Percentiles rank a stretch among this genome's conserved stretches.
Evolutionary conservation across 352 stramenopile genomes (phyloP).

Genomic region (Aphanomyces astaci): DNA sequence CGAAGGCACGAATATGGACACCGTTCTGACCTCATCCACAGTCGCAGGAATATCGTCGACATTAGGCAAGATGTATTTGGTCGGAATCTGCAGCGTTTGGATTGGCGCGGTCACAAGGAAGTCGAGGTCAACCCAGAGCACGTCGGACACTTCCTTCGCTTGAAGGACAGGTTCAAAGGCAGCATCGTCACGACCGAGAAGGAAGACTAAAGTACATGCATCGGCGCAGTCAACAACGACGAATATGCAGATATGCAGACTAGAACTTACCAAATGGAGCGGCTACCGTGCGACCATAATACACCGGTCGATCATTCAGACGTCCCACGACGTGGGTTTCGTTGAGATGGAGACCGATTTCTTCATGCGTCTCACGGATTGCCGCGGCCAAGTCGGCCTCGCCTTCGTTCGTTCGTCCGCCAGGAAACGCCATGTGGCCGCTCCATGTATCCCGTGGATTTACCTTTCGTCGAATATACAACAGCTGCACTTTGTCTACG

Average conservation of each 20-base stretch:
- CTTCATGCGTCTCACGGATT: conserved; percentile 67
- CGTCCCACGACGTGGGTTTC: conserved; percentile 31
- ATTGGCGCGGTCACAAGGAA: conserved; percentile 65
- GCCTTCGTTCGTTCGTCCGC: conserved; percentile 49
- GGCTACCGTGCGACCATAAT: conserved; percentile 23
- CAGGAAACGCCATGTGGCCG: conserved; percentile 72
- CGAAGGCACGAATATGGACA: background rate
- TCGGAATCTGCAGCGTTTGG: conserved; percentile 44
- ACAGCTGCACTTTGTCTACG: conserved; percentile 55
- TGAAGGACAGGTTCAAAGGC: conserved; percentile 48
- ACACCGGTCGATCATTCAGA: conserved; percentile 17
- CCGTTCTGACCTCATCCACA: conserved; percentile 11
- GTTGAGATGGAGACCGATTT: conserved; percentile 69
- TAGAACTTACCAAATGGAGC: conserved; percentile 9
- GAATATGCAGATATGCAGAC: background rate
- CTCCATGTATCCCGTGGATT: conserved; percentile 77
- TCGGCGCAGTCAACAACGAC: no score
- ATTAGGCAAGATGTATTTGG: conserved; percentile 48
- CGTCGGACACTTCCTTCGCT: conserved; percentile 59
- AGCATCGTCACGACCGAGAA: conserved; percentile 44
- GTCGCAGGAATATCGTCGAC: conserved; percentile 32
- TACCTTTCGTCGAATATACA: conserved; percentile 65
- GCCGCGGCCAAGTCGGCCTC: conserved; percentile 64
- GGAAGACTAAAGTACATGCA: conserved; percentile 43
- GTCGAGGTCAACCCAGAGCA: conserved; percentile 76